Evolutionary conservation across 106 monocot genomes (phyloP).

Genomic region (Allium fistulosum): DNA sequence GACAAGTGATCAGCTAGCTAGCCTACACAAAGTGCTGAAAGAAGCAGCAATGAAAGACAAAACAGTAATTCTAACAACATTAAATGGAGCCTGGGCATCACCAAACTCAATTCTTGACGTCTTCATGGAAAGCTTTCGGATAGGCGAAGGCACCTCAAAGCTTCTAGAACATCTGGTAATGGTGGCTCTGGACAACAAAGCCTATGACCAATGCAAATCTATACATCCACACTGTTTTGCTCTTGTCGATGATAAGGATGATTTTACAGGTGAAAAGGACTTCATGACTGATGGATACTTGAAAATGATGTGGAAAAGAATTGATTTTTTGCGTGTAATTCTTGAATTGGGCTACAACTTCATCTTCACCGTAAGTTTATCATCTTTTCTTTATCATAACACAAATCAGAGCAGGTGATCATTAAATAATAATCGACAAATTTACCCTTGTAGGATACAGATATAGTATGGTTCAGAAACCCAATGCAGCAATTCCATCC

Average conservation of each 20-base stretch:
- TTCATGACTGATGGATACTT: slow-evolving; percentile 64
- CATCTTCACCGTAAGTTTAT: slow-evolving; percentile 48
- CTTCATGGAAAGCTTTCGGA: slow-evolving; percentile 54
- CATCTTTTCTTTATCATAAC: background rate
- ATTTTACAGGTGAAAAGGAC: slow-evolving; percentile 53
- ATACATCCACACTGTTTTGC: slow-evolving; percentile 54
- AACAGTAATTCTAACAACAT: slow-evolving; percentile 54
- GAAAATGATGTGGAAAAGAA: slow-evolving; percentile 68
- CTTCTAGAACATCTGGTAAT: slow-evolving; percentile 64
- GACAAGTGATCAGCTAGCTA: slow-evolving; percentile 13
- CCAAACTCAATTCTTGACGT: slow-evolving; percentile 47
- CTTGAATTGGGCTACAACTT: slow-evolving; percentile 69
- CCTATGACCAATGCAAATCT: slow-evolving; percentile 35
- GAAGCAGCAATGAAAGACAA: slow-evolving; percentile 46
- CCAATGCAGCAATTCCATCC: slow-evolving; percentile 15
- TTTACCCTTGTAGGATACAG: slow-evolving; percentile 11
- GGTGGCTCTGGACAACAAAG: slow-evolving; percentile 44
- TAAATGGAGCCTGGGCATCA: slow-evolving; percentile 65
- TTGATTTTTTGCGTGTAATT: slow-evolving; percentile 45
- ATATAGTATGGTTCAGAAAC: slow-evolving; percentile 23
- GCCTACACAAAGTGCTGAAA: slow-evolving; percentile 32
- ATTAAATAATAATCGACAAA: no score
- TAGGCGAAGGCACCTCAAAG: slow-evolving; percentile 32
- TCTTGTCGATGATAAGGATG: slow-evolving; percentile 30
- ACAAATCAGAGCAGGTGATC: background rate